A percentile compares a stretch with the other conserved stretches of the same genome.
These are phyloP conservation scores for Lachancea fermentati DNA, from an alignment of 805 yeast genomes.

Conservation along the genomic window DNA sequence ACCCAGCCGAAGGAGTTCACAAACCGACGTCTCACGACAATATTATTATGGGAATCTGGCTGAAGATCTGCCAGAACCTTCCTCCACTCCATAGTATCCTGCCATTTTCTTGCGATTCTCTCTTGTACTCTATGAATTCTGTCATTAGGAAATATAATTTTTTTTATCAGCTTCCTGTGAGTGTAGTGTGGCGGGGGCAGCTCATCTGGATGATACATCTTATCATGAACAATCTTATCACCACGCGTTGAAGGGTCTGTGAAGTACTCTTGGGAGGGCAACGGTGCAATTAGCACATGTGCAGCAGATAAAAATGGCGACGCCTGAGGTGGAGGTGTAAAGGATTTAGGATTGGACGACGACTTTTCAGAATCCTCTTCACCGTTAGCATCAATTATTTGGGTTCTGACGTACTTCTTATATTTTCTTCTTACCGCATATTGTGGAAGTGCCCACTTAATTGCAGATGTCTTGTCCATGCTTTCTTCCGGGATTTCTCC, in stretches of 20 bases:
- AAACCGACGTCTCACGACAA: conserved; percentile 80
- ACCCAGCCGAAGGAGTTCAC: conserved; percentile 96
- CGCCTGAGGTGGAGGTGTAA: conserved; percentile 59
- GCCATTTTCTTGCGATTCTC: conserved; percentile 84
- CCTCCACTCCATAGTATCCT: conserved; percentile 78
- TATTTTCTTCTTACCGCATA: conserved; percentile 17
- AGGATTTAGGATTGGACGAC: conserved; percentile 12
- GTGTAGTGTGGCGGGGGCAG: conserved; percentile 51
- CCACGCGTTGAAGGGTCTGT: conserved; percentile 62
- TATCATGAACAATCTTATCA: conserved; percentile 74
- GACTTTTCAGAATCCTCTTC: conserved; percentile 2
- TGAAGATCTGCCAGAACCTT: conserved; percentile 79
- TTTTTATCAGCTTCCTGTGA: conserved; percentile 23
- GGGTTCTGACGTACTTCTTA: conserved; percentile 24
- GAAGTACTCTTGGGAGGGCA: conserved; percentile 64
- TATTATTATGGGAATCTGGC: conserved; percentile 95
- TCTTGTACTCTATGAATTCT: conserved; percentile 42
- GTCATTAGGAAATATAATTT: conserved; percentile 30
- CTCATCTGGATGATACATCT: conserved; percentile 59
- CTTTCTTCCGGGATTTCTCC: conserved; percentile 27
- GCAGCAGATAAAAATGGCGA: conserved; percentile 77
- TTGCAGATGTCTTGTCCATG: conserved; percentile 24
- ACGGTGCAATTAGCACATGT: conserved; percentile 70
- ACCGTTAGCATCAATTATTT: conserved; percentile 9
- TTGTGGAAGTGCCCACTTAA: conserved; percentile 26